Evolutionary conservation across 139 green algal genomes (phyloP), one percentile per base, ranked within the genome.

Genomic region (Yamagishiella unicocca): DNA sequence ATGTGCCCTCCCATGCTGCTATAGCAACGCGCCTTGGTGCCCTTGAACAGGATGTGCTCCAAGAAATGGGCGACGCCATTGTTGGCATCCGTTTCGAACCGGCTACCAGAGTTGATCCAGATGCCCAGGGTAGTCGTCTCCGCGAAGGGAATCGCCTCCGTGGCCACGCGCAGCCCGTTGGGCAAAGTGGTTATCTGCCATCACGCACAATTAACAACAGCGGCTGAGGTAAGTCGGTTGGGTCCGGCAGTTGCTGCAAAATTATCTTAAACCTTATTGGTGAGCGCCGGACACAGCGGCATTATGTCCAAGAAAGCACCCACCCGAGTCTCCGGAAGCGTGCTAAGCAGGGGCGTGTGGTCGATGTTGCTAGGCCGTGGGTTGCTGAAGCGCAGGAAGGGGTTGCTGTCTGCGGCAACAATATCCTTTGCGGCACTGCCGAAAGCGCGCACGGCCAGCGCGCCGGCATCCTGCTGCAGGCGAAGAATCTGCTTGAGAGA

Each of bases 21-120:
- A 73, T 19, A 50, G 53, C 67, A 78, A 61, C 54, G 33, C 22
- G 95, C 94, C 90, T 96, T 96, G 62, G 97, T 99, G 54, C 98
- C 98, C 93, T 99, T 99, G 93, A 99, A 99, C 9, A 97, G 95
- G 94, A 99, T 98, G 94, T 99, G 98, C 93, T 99, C 98, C 82
- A 99, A 93, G 89, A 99, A 99, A 89, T 99, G 98, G 8, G 98
- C 98, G 8, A 95, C 96, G 62, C 98, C 98, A 84, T 99, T 99
- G 89, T 95, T 98, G 40, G 90, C 90, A 29, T 96, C 96, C 4
- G 90, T 97, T 93, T 99, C 97, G 82, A 97, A 99, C 35, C 98
- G 91, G 83, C 92, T 97, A 54, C 98, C 98, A n/a, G 97, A 96
- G 92, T 99, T 98, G 87, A 99, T 99, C 96, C 96, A 99, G 45